Conservation (phyloP, 1,284 basidiomycete species). For the Sutorius eximius region DNA sequence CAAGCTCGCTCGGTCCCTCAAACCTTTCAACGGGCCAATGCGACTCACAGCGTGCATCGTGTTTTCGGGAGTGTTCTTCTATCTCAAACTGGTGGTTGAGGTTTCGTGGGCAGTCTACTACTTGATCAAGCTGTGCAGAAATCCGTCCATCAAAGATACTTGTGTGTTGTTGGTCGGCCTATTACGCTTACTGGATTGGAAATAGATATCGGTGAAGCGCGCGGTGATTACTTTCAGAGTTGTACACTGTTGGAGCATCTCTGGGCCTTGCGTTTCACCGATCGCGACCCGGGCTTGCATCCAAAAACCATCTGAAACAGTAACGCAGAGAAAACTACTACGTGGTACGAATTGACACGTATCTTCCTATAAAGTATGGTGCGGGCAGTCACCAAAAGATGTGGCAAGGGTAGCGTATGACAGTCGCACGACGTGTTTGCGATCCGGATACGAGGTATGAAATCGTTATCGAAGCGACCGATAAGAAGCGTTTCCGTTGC, state of each 20-base stretch:
- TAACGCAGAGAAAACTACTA: neutral
- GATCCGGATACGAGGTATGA: neutral
- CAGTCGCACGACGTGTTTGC: neutral
- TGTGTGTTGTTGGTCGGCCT: constrained; percentile 24
- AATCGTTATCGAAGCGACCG: neutral
- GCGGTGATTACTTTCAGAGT: neutral
- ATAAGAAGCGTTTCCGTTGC: neutral
- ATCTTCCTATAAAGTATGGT: neutral
- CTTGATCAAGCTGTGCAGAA: constrained; percentile 29
- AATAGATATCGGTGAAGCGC: constrained; percentile 14
- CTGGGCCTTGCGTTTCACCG: neutral
- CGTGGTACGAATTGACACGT: neutral
- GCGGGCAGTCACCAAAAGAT: neutral
- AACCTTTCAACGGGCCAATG: constrained; percentile 28
- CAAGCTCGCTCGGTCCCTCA: constrained; percentile 30
- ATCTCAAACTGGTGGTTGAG: constrained; percentile 31
- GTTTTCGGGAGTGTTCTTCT: constrained; percentile 29
- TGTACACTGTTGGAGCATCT: neutral
- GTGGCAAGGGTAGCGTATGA: neutral
- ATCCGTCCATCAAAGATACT: constrained; percentile 28
- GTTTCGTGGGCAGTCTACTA: constrained; percentile 33
- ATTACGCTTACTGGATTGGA: constrained; percentile 33
- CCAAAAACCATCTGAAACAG: neutral
- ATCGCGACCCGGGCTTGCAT: neutral
- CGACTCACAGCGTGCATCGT: constrained; percentile 25